A percentile compares a stretch with the other conserved stretches of the same genome.
These are phyloP conservation scores for Elaeagnus macrophylla DNA, from an alignment of 306 rosid genomes.

Conservation along the genomic window DNA sequence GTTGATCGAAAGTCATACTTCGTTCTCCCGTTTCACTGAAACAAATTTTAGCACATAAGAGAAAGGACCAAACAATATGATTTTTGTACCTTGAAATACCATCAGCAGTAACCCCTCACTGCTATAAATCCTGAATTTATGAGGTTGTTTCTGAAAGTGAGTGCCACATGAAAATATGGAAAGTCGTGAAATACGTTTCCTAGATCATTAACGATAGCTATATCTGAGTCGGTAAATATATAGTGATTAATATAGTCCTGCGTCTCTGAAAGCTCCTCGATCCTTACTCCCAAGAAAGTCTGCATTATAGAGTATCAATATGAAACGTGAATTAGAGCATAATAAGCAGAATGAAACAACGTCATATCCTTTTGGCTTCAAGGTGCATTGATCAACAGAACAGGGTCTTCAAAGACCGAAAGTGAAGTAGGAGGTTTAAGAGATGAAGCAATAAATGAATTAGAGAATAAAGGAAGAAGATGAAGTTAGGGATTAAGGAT, in stretches of 20 bases:
- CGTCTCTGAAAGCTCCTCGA: constrained; percentile 40
- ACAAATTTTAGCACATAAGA: constrained; percentile 10
- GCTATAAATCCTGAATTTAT: constrained; percentile 93
- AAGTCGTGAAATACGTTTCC: constrained; percentile 51
- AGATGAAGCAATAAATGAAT: too few relatives aligned
- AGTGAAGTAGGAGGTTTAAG: too few relatives aligned
- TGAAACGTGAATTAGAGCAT: background rate
- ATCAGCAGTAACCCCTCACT: constrained; percentile 70
- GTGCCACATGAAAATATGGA: constrained; percentile 65
- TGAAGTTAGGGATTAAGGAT: too few relatives aligned
- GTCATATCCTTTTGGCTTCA: background rate
- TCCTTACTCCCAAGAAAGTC: constrained; percentile 61
- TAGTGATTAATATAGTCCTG: constrained; percentile 39
- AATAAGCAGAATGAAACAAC: background rate
- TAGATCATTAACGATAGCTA: constrained; percentile 72
- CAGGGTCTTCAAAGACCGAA: too few relatives aligned
- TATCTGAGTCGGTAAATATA: constrained; percentile 87
- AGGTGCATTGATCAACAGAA: too few relatives aligned
- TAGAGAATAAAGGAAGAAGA: too few relatives aligned
- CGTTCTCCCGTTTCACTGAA: constrained; percentile 29
- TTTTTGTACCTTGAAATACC: constrained; percentile 60
- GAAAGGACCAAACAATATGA: constrained; percentile 6
- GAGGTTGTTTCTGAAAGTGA: constrained; percentile 91
- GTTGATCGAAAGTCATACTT: constrained; percentile 66
- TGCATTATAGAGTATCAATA: constrained; percentile 29